A percentile compares a stretch with the other conserved stretches of the same genome.
Evolutionary conservation across 1,139 yeast genomes (phyloP).

Genomic region (Suhomyces terraborum): DNA sequence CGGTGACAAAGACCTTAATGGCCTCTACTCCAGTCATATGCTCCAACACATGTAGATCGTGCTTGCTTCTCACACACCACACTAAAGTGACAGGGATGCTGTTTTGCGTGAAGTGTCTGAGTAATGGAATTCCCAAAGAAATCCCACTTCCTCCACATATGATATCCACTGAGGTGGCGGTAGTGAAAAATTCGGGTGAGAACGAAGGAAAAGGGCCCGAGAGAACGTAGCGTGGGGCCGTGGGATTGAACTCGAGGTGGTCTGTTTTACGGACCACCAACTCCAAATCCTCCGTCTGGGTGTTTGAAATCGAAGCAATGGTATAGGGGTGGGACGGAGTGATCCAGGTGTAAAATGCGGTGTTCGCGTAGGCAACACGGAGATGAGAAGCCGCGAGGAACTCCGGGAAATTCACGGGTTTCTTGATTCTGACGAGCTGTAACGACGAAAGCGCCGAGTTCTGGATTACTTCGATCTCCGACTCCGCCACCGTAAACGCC

Average conservation of each 20-base stretch:
- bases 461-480: constrained; percentile 15
- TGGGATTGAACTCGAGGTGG: constrained; percentile 18
- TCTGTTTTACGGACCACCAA: constrained; percentile 24
- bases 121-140: constrained; percentile 69
- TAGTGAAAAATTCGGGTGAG: constrained; percentile 29
- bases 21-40: constrained; percentile 30
- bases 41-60: constrained; percentile 46
- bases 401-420: constrained; percentile 26
- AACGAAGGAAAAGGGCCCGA: constrained; percentile 35
- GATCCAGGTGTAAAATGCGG: constrained; percentile 25
- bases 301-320: constrained; percentile 18
- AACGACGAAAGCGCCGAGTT: constrained; percentile 24
- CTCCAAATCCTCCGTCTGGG: constrained; percentile 22
- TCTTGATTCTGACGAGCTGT: constrained; percentile 28
- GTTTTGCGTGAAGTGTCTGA: constrained; percentile 33
- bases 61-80: constrained; percentile 55
- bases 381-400: constrained; percentile 42
- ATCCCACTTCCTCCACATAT: constrained; percentile 89
- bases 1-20: constrained; percentile 28
- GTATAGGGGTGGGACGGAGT: constrained; percentile 48
- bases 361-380: constrained; percentile 27
- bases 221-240: constrained; percentile 20
- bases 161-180: constrained; percentile 56
- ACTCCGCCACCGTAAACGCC: constrained; percentile 10
- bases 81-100: constrained; percentile 23